A percentile compares a stretch with the other conserved stretches of the same genome.
phyloP scores from a whole-genome alignment of 2,329 filamentous ascomycete species.

The Chaetomium olivaceum region DNA sequence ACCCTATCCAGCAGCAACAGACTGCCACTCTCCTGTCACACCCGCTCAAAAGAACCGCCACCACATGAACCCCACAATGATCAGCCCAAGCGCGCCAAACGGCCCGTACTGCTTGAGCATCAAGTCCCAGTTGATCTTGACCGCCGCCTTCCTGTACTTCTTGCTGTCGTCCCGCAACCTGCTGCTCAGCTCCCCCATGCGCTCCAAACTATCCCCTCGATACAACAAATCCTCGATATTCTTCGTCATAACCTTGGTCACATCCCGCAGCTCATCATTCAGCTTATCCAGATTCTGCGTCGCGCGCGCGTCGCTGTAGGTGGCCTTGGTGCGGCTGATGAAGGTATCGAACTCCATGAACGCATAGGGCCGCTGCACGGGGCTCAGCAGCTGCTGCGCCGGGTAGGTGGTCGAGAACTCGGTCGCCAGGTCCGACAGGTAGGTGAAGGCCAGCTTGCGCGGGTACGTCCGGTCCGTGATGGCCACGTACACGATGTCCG shows the following conservation, averaged over 20 bases:
- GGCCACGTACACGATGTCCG: constrained; percentile 85
- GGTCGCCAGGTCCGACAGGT: constrained; percentile 85
- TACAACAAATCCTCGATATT: constrained; percentile 98
- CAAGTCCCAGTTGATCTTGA: constrained; percentile 97
- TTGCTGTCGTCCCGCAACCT: constrained; percentile 87
- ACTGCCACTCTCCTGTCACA: not conserved
- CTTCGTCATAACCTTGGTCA: constrained; percentile 99
- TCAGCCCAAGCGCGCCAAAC: constrained; percentile 75
- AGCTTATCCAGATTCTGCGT: constrained; percentile 91
- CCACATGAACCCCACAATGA: constrained; percentile 85
- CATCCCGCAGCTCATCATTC: constrained; percentile 95
- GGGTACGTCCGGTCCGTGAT: constrained; percentile 94
- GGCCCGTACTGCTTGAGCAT: constrained; percentile 96
- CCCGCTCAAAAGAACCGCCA: constrained; percentile 80
- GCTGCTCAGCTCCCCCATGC: constrained; percentile 93
- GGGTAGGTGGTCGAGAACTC: constrained; percentile 91
- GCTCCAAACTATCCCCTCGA: constrained; percentile 87
- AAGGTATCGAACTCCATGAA: constrained; percentile 99
- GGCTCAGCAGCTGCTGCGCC: constrained; percentile 68
- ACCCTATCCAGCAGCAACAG: not conserved
- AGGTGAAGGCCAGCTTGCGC: constrained; percentile 97
- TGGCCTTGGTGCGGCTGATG: constrained; percentile 87
- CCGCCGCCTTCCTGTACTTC: constrained; percentile 90
- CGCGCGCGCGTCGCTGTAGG: constrained; percentile 89
- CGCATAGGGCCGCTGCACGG: constrained; percentile 82